These are phyloP conservation scores for Cyberlindnera subsufficiens DNA, from an alignment of 805 yeast genomes.

Conservation along the genomic window DNA sequence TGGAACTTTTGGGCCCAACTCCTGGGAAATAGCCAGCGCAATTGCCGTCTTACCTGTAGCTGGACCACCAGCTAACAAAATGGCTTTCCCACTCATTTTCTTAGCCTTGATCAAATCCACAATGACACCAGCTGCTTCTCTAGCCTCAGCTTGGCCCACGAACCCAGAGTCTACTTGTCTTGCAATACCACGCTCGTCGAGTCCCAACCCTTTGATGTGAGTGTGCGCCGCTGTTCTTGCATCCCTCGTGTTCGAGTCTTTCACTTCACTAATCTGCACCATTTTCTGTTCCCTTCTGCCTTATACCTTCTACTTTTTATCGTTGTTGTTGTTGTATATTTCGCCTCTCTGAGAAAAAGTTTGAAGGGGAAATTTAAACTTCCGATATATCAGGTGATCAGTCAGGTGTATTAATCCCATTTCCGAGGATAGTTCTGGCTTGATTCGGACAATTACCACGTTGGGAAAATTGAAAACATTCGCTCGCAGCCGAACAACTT, in stretches of 20 bases:
- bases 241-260: conserved; percentile 44
- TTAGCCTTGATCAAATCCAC: conserved; percentile 90
- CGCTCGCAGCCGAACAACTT: not conserved
- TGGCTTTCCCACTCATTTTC: conserved; percentile 94
- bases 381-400: too few relatives aligned
- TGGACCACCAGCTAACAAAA: conserved; percentile 93
- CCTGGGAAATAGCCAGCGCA: conserved; percentile 94
- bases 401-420: not conserved
- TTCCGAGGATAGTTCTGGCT: not conserved
- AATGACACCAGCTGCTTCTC: conserved; percentile 92
- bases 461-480: conserved; percentile 21
- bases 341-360: too few relatives aligned
- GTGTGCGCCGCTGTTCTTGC: conserved; percentile 92
- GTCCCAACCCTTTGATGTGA: conserved; percentile 90
- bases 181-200: conserved; percentile 86
- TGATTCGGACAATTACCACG: conserved; percentile 13
- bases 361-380: too few relatives aligned
- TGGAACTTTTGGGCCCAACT: conserved; percentile 94
- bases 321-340: too few relatives aligned
- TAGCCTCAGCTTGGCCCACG: conserved; percentile 63
- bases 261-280: conserved; percentile 79
- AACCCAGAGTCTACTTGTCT: conserved; percentile 83
- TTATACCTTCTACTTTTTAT: too few relatives aligned
- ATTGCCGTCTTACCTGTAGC: conserved; percentile 98
- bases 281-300: conserved; percentile 26